These are phyloP conservation scores for Dendrobium chrysotoxum DNA, from an alignment of 106 monocot genomes.

Conservation along the genomic window DNA sequence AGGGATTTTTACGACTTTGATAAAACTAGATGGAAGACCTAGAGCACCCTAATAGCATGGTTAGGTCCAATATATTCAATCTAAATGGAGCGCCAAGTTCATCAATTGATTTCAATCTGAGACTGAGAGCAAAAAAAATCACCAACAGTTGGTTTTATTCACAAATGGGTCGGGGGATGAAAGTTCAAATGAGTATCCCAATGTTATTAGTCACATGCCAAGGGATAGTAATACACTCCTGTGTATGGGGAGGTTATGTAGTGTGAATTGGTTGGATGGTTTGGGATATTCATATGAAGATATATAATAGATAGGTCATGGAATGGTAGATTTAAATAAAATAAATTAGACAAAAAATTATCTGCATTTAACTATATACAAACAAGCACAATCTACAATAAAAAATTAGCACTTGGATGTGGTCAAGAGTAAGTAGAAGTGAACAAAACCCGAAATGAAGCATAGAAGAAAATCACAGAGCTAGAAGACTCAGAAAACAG, in stretches of 20 bases:
- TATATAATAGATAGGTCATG: neutral
- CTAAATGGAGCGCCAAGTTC: too few species aligned
- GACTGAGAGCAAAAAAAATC: neutral
- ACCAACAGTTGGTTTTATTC: neutral
- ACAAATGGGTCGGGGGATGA: neutral
- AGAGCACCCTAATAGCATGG: too few species aligned
- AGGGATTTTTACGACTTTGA: too few species aligned
- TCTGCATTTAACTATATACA: neutral
- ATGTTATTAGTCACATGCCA: neutral
- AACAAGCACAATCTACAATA: neutral
- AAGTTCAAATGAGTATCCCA: neutral
- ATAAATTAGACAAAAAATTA: neutral
- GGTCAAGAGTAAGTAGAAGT: neutral
- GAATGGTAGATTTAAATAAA: neutral
- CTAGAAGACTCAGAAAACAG: neutral
- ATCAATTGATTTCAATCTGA: too few species aligned
- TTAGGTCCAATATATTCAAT: too few species aligned
- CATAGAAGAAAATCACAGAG: neutral
- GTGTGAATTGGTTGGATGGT: neutral
- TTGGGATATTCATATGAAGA: neutral
- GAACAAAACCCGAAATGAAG: neutral
- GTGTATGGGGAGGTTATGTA: neutral
- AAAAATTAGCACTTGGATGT: neutral
- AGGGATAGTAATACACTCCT: neutral
- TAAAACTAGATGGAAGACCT: too few species aligned